These are phyloP conservation scores for Calocybe indica DNA, from an alignment of 768 basidiomycete species.

Conservation along the genomic window DNA sequence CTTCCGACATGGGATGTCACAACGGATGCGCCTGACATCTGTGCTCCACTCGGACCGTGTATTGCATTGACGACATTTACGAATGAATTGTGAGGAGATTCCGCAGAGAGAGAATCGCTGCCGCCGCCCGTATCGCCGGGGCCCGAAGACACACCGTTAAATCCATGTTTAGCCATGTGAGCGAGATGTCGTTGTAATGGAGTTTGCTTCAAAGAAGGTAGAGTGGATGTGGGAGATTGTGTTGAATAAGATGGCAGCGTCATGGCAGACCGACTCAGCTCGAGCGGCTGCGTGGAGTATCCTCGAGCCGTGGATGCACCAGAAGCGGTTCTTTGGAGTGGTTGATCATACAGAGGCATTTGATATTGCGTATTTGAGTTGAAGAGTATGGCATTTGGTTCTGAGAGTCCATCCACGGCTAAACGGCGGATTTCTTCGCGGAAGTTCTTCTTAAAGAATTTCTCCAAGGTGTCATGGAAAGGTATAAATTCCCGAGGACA, in stretches of 20 bases:
- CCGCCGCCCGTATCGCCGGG: slow-evolving; percentile 57
- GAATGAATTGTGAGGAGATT: slow-evolving; percentile 71
- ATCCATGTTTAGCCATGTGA: slow-evolving; percentile 76
- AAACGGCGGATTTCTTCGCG: slow-evolving; percentile 74
- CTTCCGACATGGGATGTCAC: slow-evolving; percentile 61
- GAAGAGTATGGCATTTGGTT: slow-evolving; percentile 33
- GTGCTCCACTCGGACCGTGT: slow-evolving; percentile 30
- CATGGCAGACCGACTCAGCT: slow-evolving; percentile 39
- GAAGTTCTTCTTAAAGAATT: slow-evolving; percentile 82
- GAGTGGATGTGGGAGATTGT: slow-evolving; percentile 23
- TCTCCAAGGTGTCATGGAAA: slow-evolving; percentile 88
- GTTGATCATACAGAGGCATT: slow-evolving; percentile 43
- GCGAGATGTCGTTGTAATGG: slow-evolving; percentile 78
- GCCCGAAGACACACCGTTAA: slow-evolving; percentile 75
- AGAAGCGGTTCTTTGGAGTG: slow-evolving; percentile 42
- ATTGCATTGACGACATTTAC: slow-evolving; percentile 61
- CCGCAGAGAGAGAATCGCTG: slow-evolving; percentile 50
- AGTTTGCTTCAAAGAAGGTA: slow-evolving; percentile 48
- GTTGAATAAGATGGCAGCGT: slow-evolving; percentile 41
- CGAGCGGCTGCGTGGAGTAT: slow-evolving; percentile 46
- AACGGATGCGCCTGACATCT: slow-evolving; percentile 51
- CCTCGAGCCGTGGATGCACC: slow-evolving; percentile 36
- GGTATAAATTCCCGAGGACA: slow-evolving; percentile 86
- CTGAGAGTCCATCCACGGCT: slow-evolving; percentile 49
- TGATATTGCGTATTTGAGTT: slow-evolving; percentile 36